Conservation (phyloP, 306 rosid species). For the Hippophae rhamnoides region DNA sequence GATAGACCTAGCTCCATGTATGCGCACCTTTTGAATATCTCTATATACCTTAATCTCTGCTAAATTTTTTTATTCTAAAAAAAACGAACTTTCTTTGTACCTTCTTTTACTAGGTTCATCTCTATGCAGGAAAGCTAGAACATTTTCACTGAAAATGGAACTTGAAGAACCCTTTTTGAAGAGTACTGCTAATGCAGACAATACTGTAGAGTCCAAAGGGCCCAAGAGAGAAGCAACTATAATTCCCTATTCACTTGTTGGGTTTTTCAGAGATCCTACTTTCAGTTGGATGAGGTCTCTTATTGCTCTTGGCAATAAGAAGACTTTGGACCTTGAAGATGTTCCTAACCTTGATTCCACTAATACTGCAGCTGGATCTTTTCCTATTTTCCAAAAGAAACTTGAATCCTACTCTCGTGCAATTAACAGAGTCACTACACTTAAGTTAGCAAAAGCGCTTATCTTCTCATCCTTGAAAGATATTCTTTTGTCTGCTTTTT, state of each 20-base stretch:
- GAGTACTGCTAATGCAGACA: constrained; percentile 19
- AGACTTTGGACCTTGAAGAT: constrained; percentile 61
- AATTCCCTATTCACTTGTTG: constrained; percentile 46
- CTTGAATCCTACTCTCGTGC: constrained; percentile 39
- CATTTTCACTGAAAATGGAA: no score
- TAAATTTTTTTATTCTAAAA: no score
- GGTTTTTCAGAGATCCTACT: constrained; percentile 54
- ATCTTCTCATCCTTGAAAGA: constrained; percentile 47
- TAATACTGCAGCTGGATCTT: constrained; percentile 44
- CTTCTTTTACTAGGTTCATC: no score
- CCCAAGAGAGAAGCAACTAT: constrained; percentile 24
- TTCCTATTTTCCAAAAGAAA: constrained; percentile 29
- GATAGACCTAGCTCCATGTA: no score
- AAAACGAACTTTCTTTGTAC: no score
- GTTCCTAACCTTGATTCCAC: constrained; percentile 47
- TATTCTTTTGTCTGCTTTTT: constrained; percentile 32
- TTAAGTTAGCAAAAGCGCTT: constrained; percentile 42
- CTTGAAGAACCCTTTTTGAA: constrained; percentile 69
- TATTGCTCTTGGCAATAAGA: constrained; percentile 49
- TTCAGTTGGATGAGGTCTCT: constrained; percentile 70
- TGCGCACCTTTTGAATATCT: no score
- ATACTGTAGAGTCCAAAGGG: constrained; percentile 22
- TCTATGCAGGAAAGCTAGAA: no score
- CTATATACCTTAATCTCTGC: no score
- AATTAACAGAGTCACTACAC: constrained; percentile 31